Conservation (phyloP, 768 basidiomycete species). For the Suillus alpinus region DNA sequence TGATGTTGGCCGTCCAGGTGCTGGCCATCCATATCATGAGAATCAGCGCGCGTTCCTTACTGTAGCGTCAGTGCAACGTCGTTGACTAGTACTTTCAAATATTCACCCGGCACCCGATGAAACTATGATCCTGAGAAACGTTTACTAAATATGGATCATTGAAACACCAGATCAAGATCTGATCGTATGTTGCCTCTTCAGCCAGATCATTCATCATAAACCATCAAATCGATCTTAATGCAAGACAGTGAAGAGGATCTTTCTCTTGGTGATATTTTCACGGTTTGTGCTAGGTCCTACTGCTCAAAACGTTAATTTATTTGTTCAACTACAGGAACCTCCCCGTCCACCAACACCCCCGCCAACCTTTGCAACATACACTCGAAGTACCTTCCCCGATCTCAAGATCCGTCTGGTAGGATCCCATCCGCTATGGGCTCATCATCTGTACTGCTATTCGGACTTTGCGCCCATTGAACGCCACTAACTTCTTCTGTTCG, state of each 20-base stretch:
- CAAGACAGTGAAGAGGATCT: constrained; percentile 30
- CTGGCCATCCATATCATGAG: neutral
- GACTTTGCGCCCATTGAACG: constrained; percentile 7
- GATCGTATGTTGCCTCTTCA: neutral
- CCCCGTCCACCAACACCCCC: constrained; percentile 66
- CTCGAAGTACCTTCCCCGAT: constrained; percentile 29
- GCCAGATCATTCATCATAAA: neutral
- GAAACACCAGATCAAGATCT: neutral
- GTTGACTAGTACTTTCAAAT: neutral
- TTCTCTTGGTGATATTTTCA: constrained; percentile 47
- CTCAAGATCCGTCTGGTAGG: constrained; percentile 73
- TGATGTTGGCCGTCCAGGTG: constrained; percentile 10
- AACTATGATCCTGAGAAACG: neutral
- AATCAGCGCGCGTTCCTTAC: neutral
- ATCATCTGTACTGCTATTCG: constrained; percentile 52
- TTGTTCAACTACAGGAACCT: constrained; percentile 42
- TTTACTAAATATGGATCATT: neutral
- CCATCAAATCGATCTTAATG: neutral
- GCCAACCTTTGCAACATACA: constrained; percentile 52
- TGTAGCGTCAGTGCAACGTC: neutral
- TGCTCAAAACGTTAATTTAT: neutral
- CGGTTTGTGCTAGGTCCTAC: constrained; percentile 34
- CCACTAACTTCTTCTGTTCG: neutral
- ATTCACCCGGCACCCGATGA: too few species aligned
- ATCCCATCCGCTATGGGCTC: constrained; percentile 79